Conservation (phyloP, 225 moss, liverwort and hornwort species). For the Takakia lepidozioides region DNA sequence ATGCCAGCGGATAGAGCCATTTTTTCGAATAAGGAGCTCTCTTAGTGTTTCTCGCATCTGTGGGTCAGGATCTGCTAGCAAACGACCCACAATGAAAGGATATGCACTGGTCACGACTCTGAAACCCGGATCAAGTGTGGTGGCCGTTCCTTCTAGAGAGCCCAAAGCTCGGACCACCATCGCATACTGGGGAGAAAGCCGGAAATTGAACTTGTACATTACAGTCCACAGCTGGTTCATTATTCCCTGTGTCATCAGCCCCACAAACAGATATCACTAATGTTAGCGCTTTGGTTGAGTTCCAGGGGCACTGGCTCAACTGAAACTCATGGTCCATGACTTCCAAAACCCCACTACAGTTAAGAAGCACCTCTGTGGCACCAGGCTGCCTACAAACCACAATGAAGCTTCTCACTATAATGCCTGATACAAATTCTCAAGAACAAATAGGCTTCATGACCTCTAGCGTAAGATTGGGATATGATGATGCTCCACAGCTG, state of each 20-base stretch:
- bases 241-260: conserved; percentile 34
- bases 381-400: too few relatives aligned
- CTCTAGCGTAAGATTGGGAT: too few relatives aligned
- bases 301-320: too few relatives aligned
- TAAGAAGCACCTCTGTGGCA: too few relatives aligned
- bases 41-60: conserved; percentile 78
- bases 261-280: neutral
- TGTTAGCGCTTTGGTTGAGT: too few relatives aligned
- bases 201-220: conserved; percentile 79
- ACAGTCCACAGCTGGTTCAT: conserved; percentile 83
- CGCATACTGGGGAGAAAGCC: conserved; percentile 71
- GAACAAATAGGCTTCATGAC: too few relatives aligned
- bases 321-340: too few relatives aligned
- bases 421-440: too few relatives aligned
- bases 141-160: conserved; percentile 83
- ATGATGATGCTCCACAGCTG: too few relatives aligned
- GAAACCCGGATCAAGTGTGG: conserved; percentile 67
- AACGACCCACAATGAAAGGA: conserved; percentile 78
- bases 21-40: conserved; percentile 63
- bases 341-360: too few relatives aligned
- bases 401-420: too few relatives aligned
- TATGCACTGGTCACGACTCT: conserved; percentile 85
- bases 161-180: conserved; percentile 92
- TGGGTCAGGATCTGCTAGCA: conserved; percentile 82
- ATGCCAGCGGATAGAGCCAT: conserved; percentile 85